Base-by-base conservation (phyloP, 2,329 filamentous ascomycete species). In the Rhynchosporium graminicola region DNA sequence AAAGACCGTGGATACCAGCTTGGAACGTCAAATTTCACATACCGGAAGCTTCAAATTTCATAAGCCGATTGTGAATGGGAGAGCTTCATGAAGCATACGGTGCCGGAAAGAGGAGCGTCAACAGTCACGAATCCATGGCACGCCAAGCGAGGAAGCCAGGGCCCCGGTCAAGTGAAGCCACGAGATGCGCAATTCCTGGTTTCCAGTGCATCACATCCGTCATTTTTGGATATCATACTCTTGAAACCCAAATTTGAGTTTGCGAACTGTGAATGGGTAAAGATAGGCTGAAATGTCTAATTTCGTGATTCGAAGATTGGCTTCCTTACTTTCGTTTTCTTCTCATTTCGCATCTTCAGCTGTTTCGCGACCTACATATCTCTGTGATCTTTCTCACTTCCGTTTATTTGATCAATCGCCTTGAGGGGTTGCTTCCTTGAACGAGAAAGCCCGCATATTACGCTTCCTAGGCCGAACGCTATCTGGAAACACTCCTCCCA, bases 141-240 rank as follows among this genome's bases (percentile, higher is more conserved):
- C 26, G 47, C 50, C 33, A 42, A 40, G 33, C 50, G 36, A 52
- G 31, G 15, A 46, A 36, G 31, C 48, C 31, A 29, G 5, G 9
- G 9, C 15, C 50, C 50, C 33, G 38, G 50, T 54, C 33, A 8
- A 26, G 48, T 36, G 20, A 60, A 60, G 58, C 58, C 58, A 58
- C 50, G 46, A 31, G 26, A 46, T 31, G 31, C 33, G 33, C 33
- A 42, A 59, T 59, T 59, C 62, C 42, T 60, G 58, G 61, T 63
- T 36, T 63, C 42, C n/a, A 15, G 38, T 62, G 59, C 61, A 66
- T 60, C 56, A 58, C 40, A 57, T 60, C 50, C 61, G 65, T 65
- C 65, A 67, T 1, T 65, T 3, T 52, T 42, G 38, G 28, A 38
- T 28, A 51, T 43, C 47, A 13, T 31, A 28, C 10, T 31, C 29